Base-by-base conservation (phyloP, 2,329 filamentous ascomycete species). In the Celoporthe dispersa region DNA sequence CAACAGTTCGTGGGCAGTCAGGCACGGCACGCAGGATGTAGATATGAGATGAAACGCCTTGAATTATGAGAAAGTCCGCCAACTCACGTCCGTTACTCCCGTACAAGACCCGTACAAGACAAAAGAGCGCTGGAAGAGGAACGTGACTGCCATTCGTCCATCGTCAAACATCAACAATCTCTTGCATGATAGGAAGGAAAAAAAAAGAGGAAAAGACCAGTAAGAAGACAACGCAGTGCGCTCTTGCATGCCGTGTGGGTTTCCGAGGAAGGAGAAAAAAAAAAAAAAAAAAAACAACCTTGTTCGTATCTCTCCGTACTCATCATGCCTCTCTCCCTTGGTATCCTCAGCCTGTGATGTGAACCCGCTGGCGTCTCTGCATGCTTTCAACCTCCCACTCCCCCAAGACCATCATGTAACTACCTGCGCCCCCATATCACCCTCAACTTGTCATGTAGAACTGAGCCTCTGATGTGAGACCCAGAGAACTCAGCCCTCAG, bases 141-240 rank as follows among this genome's bases (percentile, higher is more conserved):
- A 60, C 57, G 48, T 69, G 64, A 65, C 64, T 71, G 51, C 67
- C 60, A 57, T 68, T 68, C 69, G 59, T 67, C 62, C 67, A 65
- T 69, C 70, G 57, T 70, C 65, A 71, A 67, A 61, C 70, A 69
- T 68, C 61, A 70, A 70, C 66, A 63, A 51, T 71, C 67, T 67
- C 48, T 62, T 66, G 63, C 67, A 59, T 44, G 8, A 19, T 1
- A 28, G 19, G 63, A 64, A 31, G 35, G 57, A 41, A 66, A 66
- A 59, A 64, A 64, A 57, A 62, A 64, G 55, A 37, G n/a, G 35
- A 68, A 60, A 39, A 60, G 51, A 69, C 61, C 44, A 25, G 25
- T 64, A 68, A 57, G n/a, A n/a, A n/a, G 57, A 69, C 63, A 71
- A 60, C 59, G 64, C 67, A 57, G 63, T 35, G 66, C 69, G 70